Percentiles rank a stretch among this genome's conserved stretches.
Evolutionary conservation across 495 filamentous ascomycete genomes (phyloP).

Genomic region (Darksidea phi): DNA sequence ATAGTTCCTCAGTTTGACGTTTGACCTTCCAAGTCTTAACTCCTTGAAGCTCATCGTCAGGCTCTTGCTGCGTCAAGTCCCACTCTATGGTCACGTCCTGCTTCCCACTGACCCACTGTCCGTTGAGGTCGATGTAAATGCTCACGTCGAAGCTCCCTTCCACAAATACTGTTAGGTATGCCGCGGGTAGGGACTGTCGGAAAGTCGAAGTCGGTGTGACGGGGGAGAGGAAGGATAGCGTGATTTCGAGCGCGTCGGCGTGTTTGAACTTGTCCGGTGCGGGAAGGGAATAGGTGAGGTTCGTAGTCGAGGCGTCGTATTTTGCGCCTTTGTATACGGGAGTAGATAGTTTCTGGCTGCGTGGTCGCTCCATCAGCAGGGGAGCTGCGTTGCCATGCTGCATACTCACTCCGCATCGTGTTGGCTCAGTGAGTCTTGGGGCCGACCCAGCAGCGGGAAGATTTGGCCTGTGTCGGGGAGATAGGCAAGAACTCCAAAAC

Average conservation of each 20-base stretch:
- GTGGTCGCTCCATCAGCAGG: neutral
- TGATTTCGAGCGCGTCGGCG: conserved; percentile 56
- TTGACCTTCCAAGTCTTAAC: conserved; percentile 66
- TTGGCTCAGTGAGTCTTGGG: conserved; percentile 70
- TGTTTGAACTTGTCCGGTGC: conserved; percentile 43
- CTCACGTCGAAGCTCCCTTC: conserved; percentile 70
- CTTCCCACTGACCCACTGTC: conserved; percentile 83
- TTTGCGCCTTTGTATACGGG: conserved; percentile 74
- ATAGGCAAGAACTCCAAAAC: conserved; percentile 76
- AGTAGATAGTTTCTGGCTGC: conserved; percentile 63
- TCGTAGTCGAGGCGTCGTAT: conserved; percentile 92
- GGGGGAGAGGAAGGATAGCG: conserved; percentile 85
- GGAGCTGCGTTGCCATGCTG: neutral
- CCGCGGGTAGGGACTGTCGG: conserved; percentile 85
- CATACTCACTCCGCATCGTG: conserved; percentile 49
- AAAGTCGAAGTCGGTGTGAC: conserved; percentile 90
- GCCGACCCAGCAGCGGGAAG: conserved; percentile 84
- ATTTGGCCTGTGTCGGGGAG: conserved; percentile 67
- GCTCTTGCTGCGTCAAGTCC: conserved; percentile 55
- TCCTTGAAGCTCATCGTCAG: conserved; percentile 41
- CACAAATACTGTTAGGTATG: conserved; percentile 76
- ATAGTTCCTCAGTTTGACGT: conserved; percentile 61
- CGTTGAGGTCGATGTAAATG: conserved; percentile 85
- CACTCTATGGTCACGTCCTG: conserved; percentile 66
- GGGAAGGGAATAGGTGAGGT: conserved; percentile 76